Evolutionary conservation across 75 land plant genomes (phyloP).

Genomic region (Pinus taeda): DNA sequence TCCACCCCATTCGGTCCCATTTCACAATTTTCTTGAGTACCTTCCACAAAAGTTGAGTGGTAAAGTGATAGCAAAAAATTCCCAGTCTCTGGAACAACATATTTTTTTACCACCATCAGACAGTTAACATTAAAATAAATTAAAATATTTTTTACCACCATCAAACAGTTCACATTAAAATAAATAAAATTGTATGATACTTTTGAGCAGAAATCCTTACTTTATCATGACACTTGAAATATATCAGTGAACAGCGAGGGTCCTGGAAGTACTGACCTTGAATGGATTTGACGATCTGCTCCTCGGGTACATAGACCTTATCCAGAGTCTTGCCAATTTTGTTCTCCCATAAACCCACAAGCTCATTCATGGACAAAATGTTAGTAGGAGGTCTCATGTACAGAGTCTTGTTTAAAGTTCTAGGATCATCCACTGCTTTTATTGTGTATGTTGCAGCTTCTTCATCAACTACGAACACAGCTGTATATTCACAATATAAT

Average conservation of each 20-base stretch:
- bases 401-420: constrained; percentile 7
- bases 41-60: constrained; percentile 18
- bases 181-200: too few species aligned
- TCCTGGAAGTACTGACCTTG: neutral
- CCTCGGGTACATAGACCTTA: constrained; percentile 20
- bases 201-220: too few species aligned
- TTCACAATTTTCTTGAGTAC: constrained; percentile 18
- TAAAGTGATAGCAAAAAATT: neutral
- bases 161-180: too few species aligned
- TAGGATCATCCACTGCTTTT: constrained; percentile 23
- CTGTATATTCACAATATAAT: neutral
- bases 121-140: too few species aligned
- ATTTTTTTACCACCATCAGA: too few species aligned
- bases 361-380: constrained; percentile 11
- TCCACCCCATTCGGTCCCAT: constrained; percentile 25
- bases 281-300: constrained; percentile 23
- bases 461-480: constrained; percentile 11
- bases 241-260: too few species aligned
- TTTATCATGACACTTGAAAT: too few species aligned
- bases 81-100: constrained; percentile 11
- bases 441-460: constrained; percentile 20
- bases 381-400: constrained; percentile 13
- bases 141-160: too few species aligned
- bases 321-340: constrained; percentile 23
- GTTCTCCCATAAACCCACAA: constrained; percentile 17